Base-by-base conservation (phyloP, 2,329 filamentous ascomycete species). In the Cladophialophora chaetospira region DNA sequence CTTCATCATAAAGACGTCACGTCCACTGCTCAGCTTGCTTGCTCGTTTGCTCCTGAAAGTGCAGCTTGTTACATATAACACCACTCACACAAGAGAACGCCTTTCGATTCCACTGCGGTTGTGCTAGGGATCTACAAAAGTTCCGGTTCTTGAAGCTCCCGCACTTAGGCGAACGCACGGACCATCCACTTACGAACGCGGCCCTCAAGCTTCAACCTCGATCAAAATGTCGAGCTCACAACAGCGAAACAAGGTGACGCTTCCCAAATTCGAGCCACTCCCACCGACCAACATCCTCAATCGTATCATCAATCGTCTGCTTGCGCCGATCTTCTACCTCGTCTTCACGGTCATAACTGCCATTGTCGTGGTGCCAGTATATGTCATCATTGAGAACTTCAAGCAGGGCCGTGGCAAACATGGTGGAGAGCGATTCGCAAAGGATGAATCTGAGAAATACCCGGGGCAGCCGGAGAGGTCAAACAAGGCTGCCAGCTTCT, bases 261-360 rank as follows among this genome's bases (percentile, higher is more conserved):
- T 61, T 8, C 59, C 59, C 21, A 57, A 58, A 19, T 61, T 61
- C 56, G 55, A 61, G 31, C 59, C 59, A 11, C 47, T 61, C 2
- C 55, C 59, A 9, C 51, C 51, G 5, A 56, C 47, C 29, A 55
- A 57, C 21, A 43, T 58, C 28, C 28, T 61, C 51, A 58, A 61
- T 25, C 28, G 59, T 10, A 26, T 61, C 8, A 61, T 61, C 47
- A 61, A 61, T 23, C 43, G 43, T 15, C 15, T 61, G 19, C 55
- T 61, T 6, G 59, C 59, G 9, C 59, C 59, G 21, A 31, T 61
- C 1, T 61, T 56, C 55, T 61, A 61, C 42, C 55, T 59, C 8
- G 40, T 61, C 52, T 61, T 61, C 43, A 61, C 55, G 13, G 54
- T 58, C 11, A 47, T 61, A 6, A 55, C 52, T 6, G 51, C 46